Percentiles rank a stretch among this genome's conserved stretches.
These are phyloP conservation scores for Phragmites australis DNA, from an alignment of 176 grass and related monocot species.

Conservation along the genomic window DNA sequence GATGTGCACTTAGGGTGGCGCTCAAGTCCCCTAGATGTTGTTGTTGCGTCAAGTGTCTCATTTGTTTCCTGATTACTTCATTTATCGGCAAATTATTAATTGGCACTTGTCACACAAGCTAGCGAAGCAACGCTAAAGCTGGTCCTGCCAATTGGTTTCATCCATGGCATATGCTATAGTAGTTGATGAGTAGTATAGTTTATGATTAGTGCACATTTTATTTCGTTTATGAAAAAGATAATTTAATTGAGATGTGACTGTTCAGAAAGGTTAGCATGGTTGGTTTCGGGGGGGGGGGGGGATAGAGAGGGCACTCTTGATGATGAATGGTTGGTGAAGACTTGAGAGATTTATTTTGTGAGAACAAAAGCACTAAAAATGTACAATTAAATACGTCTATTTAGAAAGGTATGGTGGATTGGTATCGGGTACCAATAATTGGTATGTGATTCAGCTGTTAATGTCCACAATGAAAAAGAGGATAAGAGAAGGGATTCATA, in stretches of 20 bases:
- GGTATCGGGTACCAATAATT: slow-evolving; percentile 31
- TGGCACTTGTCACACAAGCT: slow-evolving; percentile 23
- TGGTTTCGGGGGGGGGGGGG: too few relatives aligned
- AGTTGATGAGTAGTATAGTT: not conserved
- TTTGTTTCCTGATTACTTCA: not conserved
- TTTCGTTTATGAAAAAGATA: not conserved
- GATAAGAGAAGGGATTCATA: not conserved
- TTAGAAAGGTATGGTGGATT: not conserved
- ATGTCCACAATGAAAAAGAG: not conserved
- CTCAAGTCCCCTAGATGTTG: slow-evolving; percentile 54
- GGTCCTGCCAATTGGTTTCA: slow-evolving; percentile 7
- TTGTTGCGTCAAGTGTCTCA: slow-evolving; percentile 44
- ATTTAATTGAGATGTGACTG: not conserved
- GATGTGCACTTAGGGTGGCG: slow-evolving; percentile 56
- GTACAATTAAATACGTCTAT: not conserved
- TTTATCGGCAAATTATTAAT: not conserved
- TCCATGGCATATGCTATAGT: slow-evolving; percentile 5
- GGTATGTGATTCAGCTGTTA: slow-evolving; percentile 14
- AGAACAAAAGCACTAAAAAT: not conserved
- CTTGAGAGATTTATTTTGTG: not conserved
- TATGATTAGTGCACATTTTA: slow-evolving; percentile 12
- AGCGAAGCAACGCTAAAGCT: slow-evolving; percentile 14
- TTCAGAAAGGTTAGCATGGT: not conserved
- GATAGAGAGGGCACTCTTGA: too few relatives aligned
- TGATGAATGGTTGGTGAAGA: not conserved